These are phyloP conservation scores for Sindora glabra DNA, from an alignment of 306 rosid genomes.

Conservation along the genomic window DNA sequence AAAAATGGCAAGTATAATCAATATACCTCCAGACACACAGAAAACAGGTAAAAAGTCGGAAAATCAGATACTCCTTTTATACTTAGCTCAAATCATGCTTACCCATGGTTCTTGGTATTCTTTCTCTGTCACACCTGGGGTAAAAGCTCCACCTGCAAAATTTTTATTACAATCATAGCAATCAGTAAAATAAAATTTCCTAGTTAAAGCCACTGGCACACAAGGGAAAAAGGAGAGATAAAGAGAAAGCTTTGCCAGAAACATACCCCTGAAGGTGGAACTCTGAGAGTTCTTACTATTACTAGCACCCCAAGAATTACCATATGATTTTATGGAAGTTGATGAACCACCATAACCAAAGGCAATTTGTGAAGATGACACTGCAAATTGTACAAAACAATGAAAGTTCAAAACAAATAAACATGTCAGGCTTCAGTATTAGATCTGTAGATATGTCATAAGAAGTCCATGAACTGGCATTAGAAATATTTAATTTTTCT, in stretches of 20 bases:
- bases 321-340: conserved; percentile 36
- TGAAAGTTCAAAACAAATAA: background rate
- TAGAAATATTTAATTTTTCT: background rate
- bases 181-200: conserved; percentile 11
- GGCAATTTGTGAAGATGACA: conserved; percentile 53
- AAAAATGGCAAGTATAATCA: conserved; percentile 8
- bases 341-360: conserved; percentile 69
- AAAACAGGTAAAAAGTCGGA: background rate
- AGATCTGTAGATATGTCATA: background rate
- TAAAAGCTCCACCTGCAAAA: conserved; percentile 18
- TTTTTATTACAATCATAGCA: conserved; percentile 5
- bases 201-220: background rate
- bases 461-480: background rate
- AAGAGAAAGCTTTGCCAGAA: background rate
- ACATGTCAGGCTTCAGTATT: background rate
- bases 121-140: conserved; percentile 29
- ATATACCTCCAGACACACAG: background rate
- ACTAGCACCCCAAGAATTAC: conserved; percentile 26
- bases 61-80: background rate
- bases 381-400: conserved; percentile 30
- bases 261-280: conserved; percentile 36
- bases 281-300: conserved; percentile 13
- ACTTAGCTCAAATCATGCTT: conserved; percentile 15
- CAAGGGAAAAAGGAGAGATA: background rate
- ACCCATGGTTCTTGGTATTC: conserved; percentile 85